Conservation (phyloP, 1,139 yeast species). For the Kurtzmaniella quercitrusa region DNA sequence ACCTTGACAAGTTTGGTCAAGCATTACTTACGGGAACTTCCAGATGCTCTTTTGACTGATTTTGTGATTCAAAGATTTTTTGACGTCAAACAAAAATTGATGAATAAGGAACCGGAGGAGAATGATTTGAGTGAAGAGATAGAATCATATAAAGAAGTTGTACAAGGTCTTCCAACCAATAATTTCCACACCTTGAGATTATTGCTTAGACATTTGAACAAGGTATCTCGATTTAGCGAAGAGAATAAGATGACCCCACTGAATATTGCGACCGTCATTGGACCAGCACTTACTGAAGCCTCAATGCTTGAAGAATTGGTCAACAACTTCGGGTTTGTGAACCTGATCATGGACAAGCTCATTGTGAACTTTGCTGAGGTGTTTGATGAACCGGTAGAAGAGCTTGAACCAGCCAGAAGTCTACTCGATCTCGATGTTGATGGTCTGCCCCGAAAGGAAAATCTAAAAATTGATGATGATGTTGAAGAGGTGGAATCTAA, state of each 20-base stretch:
- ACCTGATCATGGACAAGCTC: conserved; percentile 48
- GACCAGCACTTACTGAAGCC: conserved; percentile 60
- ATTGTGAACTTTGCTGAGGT: conserved; percentile 38
- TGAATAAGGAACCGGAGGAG: conserved; percentile 10
- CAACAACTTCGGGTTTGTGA: conserved; percentile 53
- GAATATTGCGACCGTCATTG: conserved; percentile 73
- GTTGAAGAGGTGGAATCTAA: background rate
- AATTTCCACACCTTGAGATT: conserved; percentile 68
- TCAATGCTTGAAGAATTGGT: conserved; percentile 46
- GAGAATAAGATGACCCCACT: conserved; percentile 75
- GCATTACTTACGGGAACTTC: conserved; percentile 78
- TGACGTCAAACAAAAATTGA: conserved; percentile 22
- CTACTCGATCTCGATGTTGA: background rate
- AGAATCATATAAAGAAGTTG: conserved; percentile 38
- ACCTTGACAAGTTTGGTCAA: conserved; percentile 89
- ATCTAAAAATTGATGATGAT: background rate
- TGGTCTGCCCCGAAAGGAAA: background rate
- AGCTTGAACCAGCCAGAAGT: background rate
- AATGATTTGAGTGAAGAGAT: conserved; percentile 15
- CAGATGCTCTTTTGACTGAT: conserved; percentile 76
- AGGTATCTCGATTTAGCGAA: conserved; percentile 55
- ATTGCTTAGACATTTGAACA: conserved; percentile 64
- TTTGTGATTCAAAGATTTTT: conserved; percentile 48
- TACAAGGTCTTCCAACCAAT: conserved; percentile 52
- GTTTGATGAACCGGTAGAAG: conserved; percentile 21